Conservation (phyloP, 768 basidiomycete species). For the Lactarius akahatsu region DNA sequence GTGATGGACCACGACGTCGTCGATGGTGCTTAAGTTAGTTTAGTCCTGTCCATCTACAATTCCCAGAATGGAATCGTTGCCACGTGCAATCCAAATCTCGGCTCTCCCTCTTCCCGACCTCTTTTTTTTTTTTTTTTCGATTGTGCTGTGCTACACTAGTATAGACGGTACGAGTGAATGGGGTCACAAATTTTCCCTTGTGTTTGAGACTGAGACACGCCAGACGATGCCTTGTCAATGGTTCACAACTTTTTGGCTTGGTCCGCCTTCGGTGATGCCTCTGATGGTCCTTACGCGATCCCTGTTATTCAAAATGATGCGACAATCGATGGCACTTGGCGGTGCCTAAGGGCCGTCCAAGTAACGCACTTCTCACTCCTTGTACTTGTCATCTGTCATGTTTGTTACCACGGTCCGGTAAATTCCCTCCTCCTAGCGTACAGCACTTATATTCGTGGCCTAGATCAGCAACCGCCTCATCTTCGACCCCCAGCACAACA, state of each 20-base stretch:
- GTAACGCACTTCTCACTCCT: too few relatives aligned
- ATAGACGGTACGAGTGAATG: too few relatives aligned
- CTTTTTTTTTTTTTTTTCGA: background rate
- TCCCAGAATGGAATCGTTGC: background rate
- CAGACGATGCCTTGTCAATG: background rate
- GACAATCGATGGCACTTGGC: background rate
- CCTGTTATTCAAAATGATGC: background rate
- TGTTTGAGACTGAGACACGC: background rate
- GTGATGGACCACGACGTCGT: background rate
- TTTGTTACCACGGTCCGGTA: too few relatives aligned
- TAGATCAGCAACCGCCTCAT: background rate
- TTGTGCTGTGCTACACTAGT: background rate
- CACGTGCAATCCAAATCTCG: background rate
- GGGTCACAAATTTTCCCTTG: background rate
- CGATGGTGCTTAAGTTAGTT: background rate
- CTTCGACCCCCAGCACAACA: background rate
- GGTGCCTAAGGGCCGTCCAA: background rate
- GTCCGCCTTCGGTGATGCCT: background rate
- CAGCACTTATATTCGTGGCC: background rate
- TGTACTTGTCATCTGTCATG: too few relatives aligned
- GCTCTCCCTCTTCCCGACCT: background rate
- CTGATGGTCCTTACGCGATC: too few relatives aligned
- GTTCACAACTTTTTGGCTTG: background rate
- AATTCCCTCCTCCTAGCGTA: background rate
- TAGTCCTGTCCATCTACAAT: background rate